A percentile compares a stretch with the other conserved stretches of the same genome.
Evolutionary conservation across 257 asterid genomes (phyloP).

Genomic region (Voacanga thouarsii): DNA sequence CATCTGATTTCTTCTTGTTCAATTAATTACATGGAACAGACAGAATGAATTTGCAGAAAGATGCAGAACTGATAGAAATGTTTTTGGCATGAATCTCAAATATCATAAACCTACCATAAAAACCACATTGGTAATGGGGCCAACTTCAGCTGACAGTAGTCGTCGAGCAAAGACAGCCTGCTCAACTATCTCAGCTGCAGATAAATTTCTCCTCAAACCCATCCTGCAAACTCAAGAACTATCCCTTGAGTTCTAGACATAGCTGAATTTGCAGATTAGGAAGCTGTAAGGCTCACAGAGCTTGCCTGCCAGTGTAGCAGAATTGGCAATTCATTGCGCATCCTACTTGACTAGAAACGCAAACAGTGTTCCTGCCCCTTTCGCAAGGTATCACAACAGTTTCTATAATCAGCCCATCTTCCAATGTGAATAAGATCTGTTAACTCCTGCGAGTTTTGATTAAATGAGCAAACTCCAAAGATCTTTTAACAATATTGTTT

Average conservation of each 20-base stretch:
- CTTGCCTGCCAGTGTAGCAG: slow-evolving; percentile 97
- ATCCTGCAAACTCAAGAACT: slow-evolving; percentile 50
- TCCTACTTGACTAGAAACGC: slow-evolving; percentile 98
- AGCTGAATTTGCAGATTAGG: not conserved
- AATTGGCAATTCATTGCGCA: slow-evolving; percentile 98
- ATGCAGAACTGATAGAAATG: not conserved
- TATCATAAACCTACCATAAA: slow-evolving; percentile 62
- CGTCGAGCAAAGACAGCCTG: slow-evolving; percentile 92
- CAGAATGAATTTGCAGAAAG: not conserved
- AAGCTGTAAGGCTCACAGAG: slow-evolving; percentile 2
- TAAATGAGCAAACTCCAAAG: slow-evolving; percentile 56
- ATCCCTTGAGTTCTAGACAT: slow-evolving; percentile 2
- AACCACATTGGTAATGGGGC: slow-evolving; percentile 78
- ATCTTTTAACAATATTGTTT: slow-evolving; percentile 5
- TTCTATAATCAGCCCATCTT: slow-evolving; percentile 82
- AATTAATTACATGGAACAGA: not conserved
- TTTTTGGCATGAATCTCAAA: not conserved
- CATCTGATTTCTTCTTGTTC: not conserved
- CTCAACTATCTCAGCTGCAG: slow-evolving; percentile 95
- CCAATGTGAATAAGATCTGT: slow-evolving; percentile 88
- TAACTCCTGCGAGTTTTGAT: slow-evolving; percentile 67
- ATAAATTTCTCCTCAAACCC: slow-evolving; percentile 84
- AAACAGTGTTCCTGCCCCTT: slow-evolving; percentile 88
- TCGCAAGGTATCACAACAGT: slow-evolving; percentile 91
- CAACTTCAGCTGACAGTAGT: slow-evolving; percentile 68